These are phyloP conservation scores for Discostella stelligeroides DNA, from an alignment of 108 stramenopile species.

Conservation along the genomic window DNA sequence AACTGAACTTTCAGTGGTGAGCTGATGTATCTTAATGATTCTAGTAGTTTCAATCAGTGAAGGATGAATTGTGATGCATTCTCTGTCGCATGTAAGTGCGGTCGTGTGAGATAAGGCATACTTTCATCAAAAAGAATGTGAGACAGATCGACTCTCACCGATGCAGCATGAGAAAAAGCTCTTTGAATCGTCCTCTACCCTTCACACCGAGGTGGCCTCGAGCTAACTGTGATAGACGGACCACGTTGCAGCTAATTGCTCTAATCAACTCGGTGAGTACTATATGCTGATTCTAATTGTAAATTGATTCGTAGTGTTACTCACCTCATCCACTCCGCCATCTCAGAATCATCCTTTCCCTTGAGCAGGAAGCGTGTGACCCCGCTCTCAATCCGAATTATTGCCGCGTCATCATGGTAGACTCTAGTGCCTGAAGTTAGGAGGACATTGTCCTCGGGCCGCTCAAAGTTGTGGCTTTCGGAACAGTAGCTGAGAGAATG, in stretches of 20 bases:
- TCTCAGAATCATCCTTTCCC: conserved; percentile 27
- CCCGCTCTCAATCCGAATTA: conserved; percentile 44
- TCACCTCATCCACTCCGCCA: conserved; percentile 32
- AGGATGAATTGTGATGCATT: conserved; percentile 42
- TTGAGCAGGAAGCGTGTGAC: conserved; percentile 22
- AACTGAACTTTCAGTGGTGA: conserved; percentile 21
- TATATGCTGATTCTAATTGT: no score
- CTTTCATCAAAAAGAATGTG: neutral
- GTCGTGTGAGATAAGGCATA: neutral
- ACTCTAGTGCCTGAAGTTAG: conserved; percentile 32
- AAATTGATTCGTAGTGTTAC: neutral
- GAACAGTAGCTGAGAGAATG: conserved; percentile 34
- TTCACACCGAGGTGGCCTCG: conserved; percentile 34
- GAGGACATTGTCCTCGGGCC: conserved; percentile 31
- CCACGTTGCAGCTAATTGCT: conserved; percentile 27
- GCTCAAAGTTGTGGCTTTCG: conserved; percentile 24
- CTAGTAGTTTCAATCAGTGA: conserved; percentile 20
- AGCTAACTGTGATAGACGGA: conserved; percentile 11
- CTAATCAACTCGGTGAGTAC: neutral
- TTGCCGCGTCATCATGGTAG: conserved; percentile 34
- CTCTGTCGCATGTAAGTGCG: conserved; percentile 7
- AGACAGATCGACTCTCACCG: conserved; percentile 7
- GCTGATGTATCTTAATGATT: conserved; percentile 21
- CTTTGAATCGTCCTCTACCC: conserved; percentile 27
- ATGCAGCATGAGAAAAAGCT: conserved; percentile 39